Percentiles rank a stretch among this genome's conserved stretches.
These are phyloP conservation scores for Paracoccidioides brasiliensis DNA, from an alignment of 2,329 filamentous ascomycete genomes.

Conservation along the genomic window DNA sequence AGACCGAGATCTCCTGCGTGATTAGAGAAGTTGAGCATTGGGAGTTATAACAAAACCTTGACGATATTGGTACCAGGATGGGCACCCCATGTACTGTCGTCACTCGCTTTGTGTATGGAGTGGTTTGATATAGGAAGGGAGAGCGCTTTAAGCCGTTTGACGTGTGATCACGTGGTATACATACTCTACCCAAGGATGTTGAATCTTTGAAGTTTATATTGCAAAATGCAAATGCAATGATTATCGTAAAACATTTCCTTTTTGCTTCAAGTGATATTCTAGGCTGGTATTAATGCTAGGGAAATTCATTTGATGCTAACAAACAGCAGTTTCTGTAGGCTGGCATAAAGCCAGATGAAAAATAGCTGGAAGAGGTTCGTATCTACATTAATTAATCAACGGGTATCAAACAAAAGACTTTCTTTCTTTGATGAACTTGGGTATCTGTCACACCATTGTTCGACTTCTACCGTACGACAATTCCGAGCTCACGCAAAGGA, in stretches of 20 bases:
- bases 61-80: not conserved
- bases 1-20: not conserved
- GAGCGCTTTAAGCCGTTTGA: not conserved
- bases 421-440: not conserved
- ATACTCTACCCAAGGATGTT: not conserved
- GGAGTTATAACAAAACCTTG: not conserved
- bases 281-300: not conserved
- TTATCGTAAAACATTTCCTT: not conserved
- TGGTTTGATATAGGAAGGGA: not conserved
- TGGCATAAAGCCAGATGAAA: not conserved
- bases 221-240: not conserved
- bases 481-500: not conserved
- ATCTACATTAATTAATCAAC: not conserved
- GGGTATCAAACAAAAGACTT: not conserved
- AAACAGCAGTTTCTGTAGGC: not conserved
- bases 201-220: not conserved
- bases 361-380: not conserved
- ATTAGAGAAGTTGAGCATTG: not conserved
- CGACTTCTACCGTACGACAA: not conserved
- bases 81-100: not conserved
- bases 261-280: not conserved
- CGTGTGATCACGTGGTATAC: not conserved
- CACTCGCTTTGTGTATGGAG: not conserved
- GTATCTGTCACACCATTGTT: not conserved
- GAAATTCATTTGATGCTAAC: not conserved